Evolutionary conservation across 306 rosid genomes (phyloP).

Genomic region (Rubus parviflorus): DNA sequence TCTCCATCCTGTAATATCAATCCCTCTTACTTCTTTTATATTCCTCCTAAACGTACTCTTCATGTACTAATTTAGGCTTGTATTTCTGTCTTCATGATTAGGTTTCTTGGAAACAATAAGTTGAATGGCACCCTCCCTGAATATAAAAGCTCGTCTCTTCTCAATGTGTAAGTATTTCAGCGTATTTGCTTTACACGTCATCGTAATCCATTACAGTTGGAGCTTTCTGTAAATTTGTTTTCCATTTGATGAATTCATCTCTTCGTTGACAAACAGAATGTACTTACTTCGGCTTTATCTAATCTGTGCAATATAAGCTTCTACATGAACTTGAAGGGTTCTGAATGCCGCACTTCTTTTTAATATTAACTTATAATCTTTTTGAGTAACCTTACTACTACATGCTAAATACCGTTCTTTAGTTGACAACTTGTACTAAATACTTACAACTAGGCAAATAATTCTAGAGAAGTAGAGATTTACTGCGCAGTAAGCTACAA

Average conservation of each 20-base stretch:
- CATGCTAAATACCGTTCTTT: background rate
- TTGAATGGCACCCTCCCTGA: too few species aligned
- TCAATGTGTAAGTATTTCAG: conserved; percentile 54
- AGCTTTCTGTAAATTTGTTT: conserved; percentile 5
- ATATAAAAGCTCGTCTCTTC: too few species aligned
- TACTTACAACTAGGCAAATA: background rate
- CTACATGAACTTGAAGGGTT: background rate
- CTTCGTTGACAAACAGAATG: background rate
- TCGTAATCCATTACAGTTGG: background rate
- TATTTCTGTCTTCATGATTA: too few species aligned
- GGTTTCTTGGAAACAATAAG: too few species aligned
- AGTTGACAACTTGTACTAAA: background rate
- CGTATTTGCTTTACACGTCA: background rate
- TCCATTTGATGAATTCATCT: background rate
- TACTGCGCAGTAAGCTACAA: background rate
- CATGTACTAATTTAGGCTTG: too few species aligned
- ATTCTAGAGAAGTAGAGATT: background rate
- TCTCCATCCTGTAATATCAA: too few species aligned
- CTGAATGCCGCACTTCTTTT: background rate
- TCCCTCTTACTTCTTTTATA: too few species aligned
- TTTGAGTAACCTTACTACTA: background rate
- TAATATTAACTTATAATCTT: background rate
- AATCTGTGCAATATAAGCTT: background rate
- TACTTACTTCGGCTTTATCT: background rate
- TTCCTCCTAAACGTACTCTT: too few species aligned